A percentile compares a stretch with the other conserved stretches of the same genome.
Evolutionary conservation across 306 rosid species (phyloP).

Genomic region (Sphenostylis stenocarpa): DNA sequence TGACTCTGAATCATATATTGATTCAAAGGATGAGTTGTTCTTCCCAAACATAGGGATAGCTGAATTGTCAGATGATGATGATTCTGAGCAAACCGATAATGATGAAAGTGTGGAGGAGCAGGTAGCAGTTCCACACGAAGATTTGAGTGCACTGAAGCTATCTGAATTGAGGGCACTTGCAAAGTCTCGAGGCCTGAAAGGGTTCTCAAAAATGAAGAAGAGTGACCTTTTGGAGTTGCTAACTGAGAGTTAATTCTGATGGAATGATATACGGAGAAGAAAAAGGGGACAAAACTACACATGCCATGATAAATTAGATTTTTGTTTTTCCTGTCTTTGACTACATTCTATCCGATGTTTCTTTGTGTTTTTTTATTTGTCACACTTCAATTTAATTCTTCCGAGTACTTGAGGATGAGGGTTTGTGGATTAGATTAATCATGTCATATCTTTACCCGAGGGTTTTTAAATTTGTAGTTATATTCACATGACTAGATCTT

Average conservation of each 20-base stretch:
- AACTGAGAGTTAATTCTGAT: conserved; percentile 40
- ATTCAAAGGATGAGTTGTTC: conserved; percentile 42
- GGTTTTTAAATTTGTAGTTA: conserved; percentile 13
- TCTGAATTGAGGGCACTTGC: conserved; percentile 83
- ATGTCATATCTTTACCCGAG: conserved; percentile 7
- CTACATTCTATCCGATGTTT: conserved; percentile 8
- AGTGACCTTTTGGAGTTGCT: conserved; percentile 70
- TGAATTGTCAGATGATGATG: conserved; percentile 53
- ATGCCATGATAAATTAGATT: background rate
- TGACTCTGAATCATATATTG: conserved; percentile 39
- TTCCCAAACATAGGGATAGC: conserved; percentile 46
- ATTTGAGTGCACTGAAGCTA: conserved; percentile 68
- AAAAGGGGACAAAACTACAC: conserved; percentile 15
- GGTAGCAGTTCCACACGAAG: conserved; percentile 38
- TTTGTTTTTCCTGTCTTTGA: background rate
- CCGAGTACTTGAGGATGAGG: background rate
- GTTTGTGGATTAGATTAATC: conserved; percentile 33
- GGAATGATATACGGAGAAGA: conserved; percentile 1
- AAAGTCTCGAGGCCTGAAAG: conserved; percentile 76
- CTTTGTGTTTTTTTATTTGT: background rate
- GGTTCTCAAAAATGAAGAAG: conserved; percentile 92
- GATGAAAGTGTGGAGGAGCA: conserved; percentile 40
- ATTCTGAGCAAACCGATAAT: conserved; percentile 39
- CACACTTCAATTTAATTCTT: conserved; percentile 9
- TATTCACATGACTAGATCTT: conserved; percentile 18